phyloP scores from a whole-genome alignment of 306 rosid species.

The Luffa acutangula region DNA sequence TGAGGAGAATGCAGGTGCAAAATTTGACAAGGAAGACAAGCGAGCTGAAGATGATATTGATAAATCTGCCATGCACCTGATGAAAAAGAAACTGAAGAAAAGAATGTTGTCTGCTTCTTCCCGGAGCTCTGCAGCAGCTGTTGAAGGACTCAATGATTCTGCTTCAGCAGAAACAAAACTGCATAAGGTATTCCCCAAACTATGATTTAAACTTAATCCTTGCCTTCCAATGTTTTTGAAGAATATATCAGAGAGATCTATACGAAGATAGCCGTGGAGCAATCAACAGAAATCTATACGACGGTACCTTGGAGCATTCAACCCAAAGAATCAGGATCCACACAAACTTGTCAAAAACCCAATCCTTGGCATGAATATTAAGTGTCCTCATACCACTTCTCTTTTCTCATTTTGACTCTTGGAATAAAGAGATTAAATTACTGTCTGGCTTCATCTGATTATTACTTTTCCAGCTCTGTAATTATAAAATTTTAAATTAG shows the following conservation, averaged over 20 bases:
- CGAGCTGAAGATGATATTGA: constrained; percentile 46
- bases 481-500: neutral
- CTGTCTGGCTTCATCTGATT: neutral
- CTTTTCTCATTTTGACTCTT: neutral
- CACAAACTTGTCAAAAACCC: neutral
- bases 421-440: neutral
- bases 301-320: neutral
- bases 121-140: constrained; percentile 24
- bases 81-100: constrained; percentile 65
- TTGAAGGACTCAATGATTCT: constrained; percentile 33
- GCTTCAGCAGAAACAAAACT: constrained; percentile 63
- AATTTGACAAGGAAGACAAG: constrained; percentile 41
- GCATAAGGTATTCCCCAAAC: constrained; percentile 48
- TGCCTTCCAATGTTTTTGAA: neutral
- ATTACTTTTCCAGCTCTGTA: neutral
- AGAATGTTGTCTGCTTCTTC: constrained; percentile 53
- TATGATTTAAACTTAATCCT: neutral
- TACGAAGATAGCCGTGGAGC: neutral
- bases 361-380: neutral
- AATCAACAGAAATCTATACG: neutral
- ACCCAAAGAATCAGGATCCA: neutral
- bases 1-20: constrained; percentile 43
- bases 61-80: constrained; percentile 50
- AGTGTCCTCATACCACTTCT: neutral
- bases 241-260: neutral